These are phyloP conservation scores for Tilletia indica DNA, from an alignment of 1,284 basidiomycete species.

Conservation along the genomic window DNA sequence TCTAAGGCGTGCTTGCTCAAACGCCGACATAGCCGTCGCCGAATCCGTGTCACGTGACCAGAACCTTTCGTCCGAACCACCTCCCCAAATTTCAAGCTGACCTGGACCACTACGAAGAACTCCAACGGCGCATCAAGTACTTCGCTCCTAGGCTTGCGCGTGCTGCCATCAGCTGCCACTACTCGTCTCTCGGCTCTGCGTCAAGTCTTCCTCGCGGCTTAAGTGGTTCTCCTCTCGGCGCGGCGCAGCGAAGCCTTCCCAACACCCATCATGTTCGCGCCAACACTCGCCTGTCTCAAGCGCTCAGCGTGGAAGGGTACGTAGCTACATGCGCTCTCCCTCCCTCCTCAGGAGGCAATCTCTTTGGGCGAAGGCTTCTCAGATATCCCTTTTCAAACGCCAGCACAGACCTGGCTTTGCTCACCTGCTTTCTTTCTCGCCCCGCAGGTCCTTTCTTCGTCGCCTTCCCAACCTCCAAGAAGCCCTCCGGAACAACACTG, in stretches of 20 bases:
- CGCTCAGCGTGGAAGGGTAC: slow-evolving; percentile 52
- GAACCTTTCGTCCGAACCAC: too few relatives aligned
- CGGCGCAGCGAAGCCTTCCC: background rate
- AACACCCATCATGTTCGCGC: background rate
- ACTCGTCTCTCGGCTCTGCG: too few relatives aligned
- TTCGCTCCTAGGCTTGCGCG: too few relatives aligned
- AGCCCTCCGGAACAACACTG: slow-evolving; percentile 75
- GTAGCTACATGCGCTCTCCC: background rate
- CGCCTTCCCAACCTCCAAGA: slow-evolving; percentile 83
- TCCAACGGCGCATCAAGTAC: too few relatives aligned
- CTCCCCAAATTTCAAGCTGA: too few relatives aligned
- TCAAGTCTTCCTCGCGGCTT: too few relatives aligned
- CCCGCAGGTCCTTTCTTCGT: slow-evolving; percentile 85
- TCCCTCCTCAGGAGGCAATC: background rate
- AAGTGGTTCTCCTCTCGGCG: too few relatives aligned
- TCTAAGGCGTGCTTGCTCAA: too few relatives aligned
- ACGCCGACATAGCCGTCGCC: too few relatives aligned
- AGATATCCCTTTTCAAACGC: background rate
- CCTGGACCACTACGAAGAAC: too few relatives aligned
- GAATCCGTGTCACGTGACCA: too few relatives aligned
- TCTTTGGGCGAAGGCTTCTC: background rate
- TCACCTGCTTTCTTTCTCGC: background rate
- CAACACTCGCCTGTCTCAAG: background rate
- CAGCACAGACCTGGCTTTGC: background rate
- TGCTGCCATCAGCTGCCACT: too few relatives aligned